Conservation (phyloP, 208 protist genomes). For the Acanthamoeba culbertsoni region DNA sequence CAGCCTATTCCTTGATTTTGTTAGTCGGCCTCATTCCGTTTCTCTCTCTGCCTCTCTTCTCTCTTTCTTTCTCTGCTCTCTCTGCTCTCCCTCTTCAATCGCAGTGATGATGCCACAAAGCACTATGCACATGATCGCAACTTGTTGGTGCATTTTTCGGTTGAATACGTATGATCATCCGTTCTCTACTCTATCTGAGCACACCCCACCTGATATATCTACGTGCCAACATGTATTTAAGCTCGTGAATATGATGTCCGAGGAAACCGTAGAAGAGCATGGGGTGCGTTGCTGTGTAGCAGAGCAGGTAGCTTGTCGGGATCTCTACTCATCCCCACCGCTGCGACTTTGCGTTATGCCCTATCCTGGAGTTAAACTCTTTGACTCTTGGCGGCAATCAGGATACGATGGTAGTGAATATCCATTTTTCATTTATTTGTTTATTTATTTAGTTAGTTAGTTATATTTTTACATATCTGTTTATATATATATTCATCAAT, state of each 20-base stretch:
- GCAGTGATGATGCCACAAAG: not conserved
- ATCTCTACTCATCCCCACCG: not conserved
- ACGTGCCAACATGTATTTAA: too few relatives aligned
- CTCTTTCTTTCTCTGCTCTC: not conserved
- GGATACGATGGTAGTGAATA: not conserved
- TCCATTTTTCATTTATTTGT: too few relatives aligned
- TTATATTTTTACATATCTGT: not conserved
- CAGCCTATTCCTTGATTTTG: not conserved
- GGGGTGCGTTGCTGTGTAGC: not conserved
- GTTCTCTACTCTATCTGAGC: not conserved
- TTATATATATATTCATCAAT: not conserved
- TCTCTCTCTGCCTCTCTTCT: not conserved
- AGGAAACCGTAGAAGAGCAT: not conserved
- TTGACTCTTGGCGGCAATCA: not conserved
- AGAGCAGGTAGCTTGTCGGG: not conserved
- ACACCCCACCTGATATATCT: too few relatives aligned
- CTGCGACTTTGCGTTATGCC: not conserved
- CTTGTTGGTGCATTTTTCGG: not conserved
- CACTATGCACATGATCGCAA: not conserved
- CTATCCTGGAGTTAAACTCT: not conserved
- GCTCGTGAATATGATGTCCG: not conserved
- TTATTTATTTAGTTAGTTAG: not conserved
- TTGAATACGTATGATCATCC: not conserved
- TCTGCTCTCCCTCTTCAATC: not conserved
- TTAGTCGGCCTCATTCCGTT: not conserved